Conservation (phyloP, 257 asterid genomes). For the Plantago ovata region DNA sequence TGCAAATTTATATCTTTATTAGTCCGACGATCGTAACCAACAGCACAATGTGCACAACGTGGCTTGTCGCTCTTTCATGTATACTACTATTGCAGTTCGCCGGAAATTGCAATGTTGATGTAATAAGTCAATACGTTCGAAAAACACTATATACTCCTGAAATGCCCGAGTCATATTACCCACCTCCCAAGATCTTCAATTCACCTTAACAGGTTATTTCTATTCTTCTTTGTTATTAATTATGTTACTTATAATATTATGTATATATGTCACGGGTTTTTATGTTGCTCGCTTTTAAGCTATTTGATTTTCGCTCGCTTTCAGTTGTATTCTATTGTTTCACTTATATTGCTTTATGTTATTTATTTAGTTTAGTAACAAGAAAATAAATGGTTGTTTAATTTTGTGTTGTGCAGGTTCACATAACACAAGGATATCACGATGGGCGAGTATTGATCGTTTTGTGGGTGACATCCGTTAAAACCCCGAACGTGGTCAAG, state of each 20-base stretch:
- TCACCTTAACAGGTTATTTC: constrained; percentile 32
- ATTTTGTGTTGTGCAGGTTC: constrained; percentile 29
- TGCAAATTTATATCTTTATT: no score
- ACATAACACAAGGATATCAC: constrained; percentile 48
- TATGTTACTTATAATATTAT: background rate
- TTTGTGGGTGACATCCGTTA: constrained; percentile 39
- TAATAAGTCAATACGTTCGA: constrained; percentile 33
- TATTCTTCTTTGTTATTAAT: background rate
- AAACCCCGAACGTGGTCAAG: constrained; percentile 29
- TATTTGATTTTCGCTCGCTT: no score
- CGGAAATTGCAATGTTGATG: constrained; percentile 24
- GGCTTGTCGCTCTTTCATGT: constrained; percentile 9
- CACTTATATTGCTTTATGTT: background rate
- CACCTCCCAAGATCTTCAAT: no score
- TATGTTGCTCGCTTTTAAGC: no score
- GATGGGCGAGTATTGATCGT: constrained; percentile 40
- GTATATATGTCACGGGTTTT: no score
- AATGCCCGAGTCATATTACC: constrained; percentile 24
- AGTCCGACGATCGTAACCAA: no score
- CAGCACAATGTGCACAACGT: no score
- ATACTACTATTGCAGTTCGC: no score
- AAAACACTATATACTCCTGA: constrained; percentile 6
- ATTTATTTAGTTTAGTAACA: background rate
- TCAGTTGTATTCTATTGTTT: no score
- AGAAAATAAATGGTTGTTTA: no score